Base-by-base conservation (phyloP, 371 early-diverging fungal species). In the Sporodiniella umbellata region DNA sequence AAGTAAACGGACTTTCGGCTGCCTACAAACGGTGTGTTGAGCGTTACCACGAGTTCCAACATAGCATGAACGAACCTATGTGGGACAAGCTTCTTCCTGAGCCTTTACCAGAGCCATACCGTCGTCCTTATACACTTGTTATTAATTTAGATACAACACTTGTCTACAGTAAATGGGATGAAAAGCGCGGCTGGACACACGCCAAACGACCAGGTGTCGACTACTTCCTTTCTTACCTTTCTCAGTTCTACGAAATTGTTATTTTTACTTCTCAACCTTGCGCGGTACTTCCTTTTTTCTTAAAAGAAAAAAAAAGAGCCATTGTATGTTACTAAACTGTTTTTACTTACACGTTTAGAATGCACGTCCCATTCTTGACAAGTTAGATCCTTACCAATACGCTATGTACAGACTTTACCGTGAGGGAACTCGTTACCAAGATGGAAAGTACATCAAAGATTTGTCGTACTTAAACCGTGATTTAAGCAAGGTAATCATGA, bases 151-250 rank as follows among this genome's bases (percentile, higher is more conserved):
- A 93, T 56, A 94, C 97, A 56, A 87, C 92, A n/a, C 71, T 98
- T 56, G 83, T 94, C 21, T 88, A 95, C 57, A 82, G 90, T 42
- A 84, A 84, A 40, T 98, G 98, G 98, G 89, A 93, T 76, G 82
- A 81, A 66, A 83, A 90, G 38, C 77, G 86, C 48, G 96, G 99
- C 6, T 99, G 97, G 97, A 85, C 95, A 45, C 87, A 88, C 46
- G 94, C 94, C 23, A 93, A 93, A 65, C 84, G 99, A 39, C 98
- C 99, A 14, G 95, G 94, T 42, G 88, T 92, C 35, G 96, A 99
- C 50, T 89, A 93, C 59, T 95, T 99, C 70, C 62, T 99, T 23
- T 81, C 89, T 33, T 91, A 94, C 70, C 69, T 97, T 66, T 79
- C 86, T 44, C 87, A 89, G 60, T 87, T 90, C 72, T 98, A 82